These are phyloP conservation scores for Penicillium soppii DNA, from an alignment of 495 filamentous ascomycete species.

Conservation along the genomic window DNA sequence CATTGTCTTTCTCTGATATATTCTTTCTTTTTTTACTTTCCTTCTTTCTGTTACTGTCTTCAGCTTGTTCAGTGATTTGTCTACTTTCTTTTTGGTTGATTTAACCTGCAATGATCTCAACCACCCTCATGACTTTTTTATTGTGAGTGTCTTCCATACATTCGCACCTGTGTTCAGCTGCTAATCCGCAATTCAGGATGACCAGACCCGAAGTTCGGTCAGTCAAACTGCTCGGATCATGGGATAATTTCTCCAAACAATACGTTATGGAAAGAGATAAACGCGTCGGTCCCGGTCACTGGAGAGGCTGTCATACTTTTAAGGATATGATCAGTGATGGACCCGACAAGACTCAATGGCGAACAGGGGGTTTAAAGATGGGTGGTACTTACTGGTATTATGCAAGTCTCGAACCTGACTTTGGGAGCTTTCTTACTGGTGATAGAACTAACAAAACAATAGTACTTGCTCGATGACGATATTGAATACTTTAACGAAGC, in stretches of 20 bases:
- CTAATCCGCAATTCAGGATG: constrained; percentile 20
- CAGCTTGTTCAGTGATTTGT: constrained; percentile 10
- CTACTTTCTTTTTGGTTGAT: constrained; percentile 7
- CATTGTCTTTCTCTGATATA: constrained; percentile 8
- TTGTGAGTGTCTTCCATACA: constrained; percentile 53
- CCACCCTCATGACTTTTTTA: constrained; percentile 73
- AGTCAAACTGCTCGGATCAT: constrained; percentile 83
- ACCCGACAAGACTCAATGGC: constrained; percentile 54
- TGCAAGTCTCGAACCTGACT: constrained; percentile 58
- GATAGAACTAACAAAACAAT: constrained; percentile 12
- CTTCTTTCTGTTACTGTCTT: background rate
- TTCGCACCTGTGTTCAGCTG: background rate
- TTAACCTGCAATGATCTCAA: constrained; percentile 57
- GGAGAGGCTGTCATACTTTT: constrained; percentile 83
- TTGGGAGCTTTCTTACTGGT: background rate
- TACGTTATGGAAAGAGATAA: constrained; percentile 79
- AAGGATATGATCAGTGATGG: constrained; percentile 83
- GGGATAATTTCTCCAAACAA: constrained; percentile 81
- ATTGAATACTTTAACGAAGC: constrained; percentile 69
- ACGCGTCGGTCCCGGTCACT: constrained; percentile 67
- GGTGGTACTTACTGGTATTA: constrained; percentile 95
- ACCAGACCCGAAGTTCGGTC: constrained; percentile 64
- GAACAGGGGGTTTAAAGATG: constrained; percentile 83
- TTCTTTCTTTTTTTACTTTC: constrained; percentile 2
- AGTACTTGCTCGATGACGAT: constrained; percentile 80